Conservation (phyloP, 345 rosid genomes). For the Mercurialis annua region DNA sequence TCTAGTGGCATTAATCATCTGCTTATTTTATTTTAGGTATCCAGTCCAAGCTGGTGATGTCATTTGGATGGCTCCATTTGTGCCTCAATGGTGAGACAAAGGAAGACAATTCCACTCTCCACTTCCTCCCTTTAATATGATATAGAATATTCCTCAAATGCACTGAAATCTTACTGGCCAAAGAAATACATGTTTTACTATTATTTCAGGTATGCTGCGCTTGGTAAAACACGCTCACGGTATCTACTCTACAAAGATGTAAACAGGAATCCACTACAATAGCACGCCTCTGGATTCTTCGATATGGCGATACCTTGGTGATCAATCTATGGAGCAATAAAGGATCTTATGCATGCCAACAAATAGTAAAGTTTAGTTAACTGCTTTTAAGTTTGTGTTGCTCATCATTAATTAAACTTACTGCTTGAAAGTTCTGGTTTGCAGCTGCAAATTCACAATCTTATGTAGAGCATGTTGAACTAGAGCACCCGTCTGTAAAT, state of each 20-base stretch:
- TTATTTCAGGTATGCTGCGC: conserved; percentile 75
- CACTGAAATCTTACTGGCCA: neutral
- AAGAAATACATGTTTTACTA: conserved; percentile 5
- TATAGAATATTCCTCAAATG: neutral
- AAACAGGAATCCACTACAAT: conserved; percentile 58
- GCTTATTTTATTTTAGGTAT: conserved; percentile 48
- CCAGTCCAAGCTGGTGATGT: conserved; percentile 94
- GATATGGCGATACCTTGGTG: neutral
- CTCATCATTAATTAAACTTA: neutral
- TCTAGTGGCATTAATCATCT: neutral
- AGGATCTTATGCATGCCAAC: neutral
- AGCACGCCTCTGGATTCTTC: neutral
- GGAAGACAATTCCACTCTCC: conserved; percentile 7
- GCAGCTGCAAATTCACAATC: neutral
- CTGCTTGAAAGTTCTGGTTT: neutral
- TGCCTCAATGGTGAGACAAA: conserved; percentile 73
- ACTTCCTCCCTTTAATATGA: neutral
- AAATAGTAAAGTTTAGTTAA: neutral
- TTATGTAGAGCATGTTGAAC: neutral
- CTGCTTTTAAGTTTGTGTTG: neutral
- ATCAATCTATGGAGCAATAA: neutral
- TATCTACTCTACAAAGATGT: conserved; percentile 85
- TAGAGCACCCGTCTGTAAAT: neutral
- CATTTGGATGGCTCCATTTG: conserved; percentile 99
- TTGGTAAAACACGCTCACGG: conserved; percentile 60